Evolutionary conservation across 1,284 basidiomycete species (phyloP), one percentile per base, ranked within the genome.

Genomic region (Apiotrichum veenhuisii): DNA sequence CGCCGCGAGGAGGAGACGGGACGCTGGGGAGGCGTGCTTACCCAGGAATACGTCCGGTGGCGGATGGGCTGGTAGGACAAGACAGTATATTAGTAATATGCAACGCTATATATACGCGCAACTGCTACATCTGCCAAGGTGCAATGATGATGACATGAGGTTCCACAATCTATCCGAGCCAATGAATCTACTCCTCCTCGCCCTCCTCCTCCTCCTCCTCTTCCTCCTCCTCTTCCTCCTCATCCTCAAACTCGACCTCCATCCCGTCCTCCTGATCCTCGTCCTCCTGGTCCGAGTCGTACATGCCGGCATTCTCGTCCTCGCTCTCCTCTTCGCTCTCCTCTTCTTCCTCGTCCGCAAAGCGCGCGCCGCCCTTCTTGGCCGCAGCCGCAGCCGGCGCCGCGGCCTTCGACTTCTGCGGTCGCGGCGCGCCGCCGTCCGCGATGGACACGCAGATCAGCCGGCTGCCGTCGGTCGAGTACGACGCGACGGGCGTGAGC

Each of bases 401-500:
- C 62, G 55, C 40, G 14, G 58, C 64, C n/a, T n/a, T n/a, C n/a
- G n/a, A 18, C 26, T 53, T 25, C 44, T 59, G 4, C 42, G 62
- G 22, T 5, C 61, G 66, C 36, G 65, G 59, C 27, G 82, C 82
- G 8, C 83, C 82, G 62, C 74, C 71, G n/a, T 75, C 74, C 9
- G 86, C 87, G 41, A 91, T 70, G 5, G 85, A 81, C 34, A 91
- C 78, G 68, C 91, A 92, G 9, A 89, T 93, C 68, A 95, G 75
- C 15, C 91, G 81, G 37, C 85, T 89, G 11, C 88, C 89, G 63
- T 90, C 90, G 0, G 89, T 88, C 73, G 93, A 87, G 70, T 91
- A 93, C 50, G 77, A 80, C 2, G 82, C 82, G 2, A 85, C 77
- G 0, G 90, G 84, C 37, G 76, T 64, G 33, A 54, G 27, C 53